phyloP scores from a whole-genome alignment of 148 eudicot genomes.

The Persicaria maculosa region DNA sequence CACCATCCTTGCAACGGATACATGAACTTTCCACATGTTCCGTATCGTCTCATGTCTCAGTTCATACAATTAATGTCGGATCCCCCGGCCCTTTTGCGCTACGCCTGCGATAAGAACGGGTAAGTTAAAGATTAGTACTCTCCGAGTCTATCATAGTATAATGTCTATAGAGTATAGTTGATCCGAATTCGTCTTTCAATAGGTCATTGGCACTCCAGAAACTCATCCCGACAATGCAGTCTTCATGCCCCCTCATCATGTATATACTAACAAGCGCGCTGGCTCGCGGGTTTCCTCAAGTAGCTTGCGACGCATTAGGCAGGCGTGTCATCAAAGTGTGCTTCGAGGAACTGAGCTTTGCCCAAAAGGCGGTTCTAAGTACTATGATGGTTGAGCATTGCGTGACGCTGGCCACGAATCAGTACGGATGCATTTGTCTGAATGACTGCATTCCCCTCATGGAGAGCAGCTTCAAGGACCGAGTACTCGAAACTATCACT shows the following conservation, averaged over 20 bases:
- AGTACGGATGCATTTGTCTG: constrained; percentile 1
- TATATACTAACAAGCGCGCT: neutral
- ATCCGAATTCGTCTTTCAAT: neutral
- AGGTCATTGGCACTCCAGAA: neutral
- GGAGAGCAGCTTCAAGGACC: neutral
- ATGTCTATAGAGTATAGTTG: no score
- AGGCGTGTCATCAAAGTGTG: constrained; percentile 3
- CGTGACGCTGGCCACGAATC: neutral
- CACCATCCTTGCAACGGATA: neutral
- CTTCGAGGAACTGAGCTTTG: neutral
- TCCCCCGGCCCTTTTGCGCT: neutral
- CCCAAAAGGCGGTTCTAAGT: neutral
- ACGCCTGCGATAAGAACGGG: neutral
- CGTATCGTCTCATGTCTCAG: neutral
- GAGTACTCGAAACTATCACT: neutral
- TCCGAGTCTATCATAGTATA: no score
- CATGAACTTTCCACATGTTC: neutral
- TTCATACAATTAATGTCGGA: neutral
- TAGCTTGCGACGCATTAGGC: neutral
- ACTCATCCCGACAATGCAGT: neutral
- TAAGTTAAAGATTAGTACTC: neutral
- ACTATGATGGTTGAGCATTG: neutral
- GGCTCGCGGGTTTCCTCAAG: neutral
- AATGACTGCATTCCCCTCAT: neutral
- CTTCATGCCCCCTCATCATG: neutral